These are phyloP conservation scores for Coemansia sp. DNA, from an alignment of 192 early-diverging fungal species.

Conservation along the genomic window DNA sequence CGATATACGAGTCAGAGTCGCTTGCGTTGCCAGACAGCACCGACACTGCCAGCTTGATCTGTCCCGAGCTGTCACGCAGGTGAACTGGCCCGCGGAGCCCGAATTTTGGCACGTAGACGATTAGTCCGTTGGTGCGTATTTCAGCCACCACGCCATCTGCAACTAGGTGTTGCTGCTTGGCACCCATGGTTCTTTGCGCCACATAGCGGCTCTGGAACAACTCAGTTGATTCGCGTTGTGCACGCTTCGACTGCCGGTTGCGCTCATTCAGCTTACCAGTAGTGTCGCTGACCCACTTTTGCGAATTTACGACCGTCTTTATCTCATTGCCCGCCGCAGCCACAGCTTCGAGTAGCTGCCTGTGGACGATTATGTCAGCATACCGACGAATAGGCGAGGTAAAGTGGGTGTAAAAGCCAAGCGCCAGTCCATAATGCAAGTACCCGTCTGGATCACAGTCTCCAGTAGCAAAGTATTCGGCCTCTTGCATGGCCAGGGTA, in stretches of 20 bases:
- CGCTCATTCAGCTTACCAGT: slow-evolving; percentile 63
- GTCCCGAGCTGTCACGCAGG: slow-evolving; percentile 58
- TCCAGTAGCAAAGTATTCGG: slow-evolving; percentile 68
- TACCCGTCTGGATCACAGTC: slow-evolving; percentile 43
- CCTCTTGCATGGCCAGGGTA: slow-evolving; percentile 72
- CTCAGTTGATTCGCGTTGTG: slow-evolving; percentile 74
- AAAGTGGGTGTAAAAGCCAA: slow-evolving; percentile 78
- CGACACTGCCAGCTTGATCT: slow-evolving; percentile 58
- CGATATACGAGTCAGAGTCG: slow-evolving; percentile 50
- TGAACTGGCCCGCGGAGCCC: slow-evolving; percentile 72
- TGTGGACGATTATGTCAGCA: slow-evolving; percentile 76
- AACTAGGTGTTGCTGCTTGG: slow-evolving; percentile 42
- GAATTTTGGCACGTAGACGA: slow-evolving; percentile 53
- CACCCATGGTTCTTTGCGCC: slow-evolving; percentile 46
- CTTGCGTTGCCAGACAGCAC: slow-evolving; percentile 50
- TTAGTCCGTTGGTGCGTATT: slow-evolving; percentile 64
- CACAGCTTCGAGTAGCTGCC: slow-evolving; percentile 61
- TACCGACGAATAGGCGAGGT: slow-evolving; percentile 80
- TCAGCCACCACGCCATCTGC: slow-evolving; percentile 68
- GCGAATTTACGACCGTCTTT: neutral
- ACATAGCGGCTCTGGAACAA: slow-evolving; percentile 76
- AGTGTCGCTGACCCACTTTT: slow-evolving; percentile 31
- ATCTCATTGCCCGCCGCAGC: neutral
- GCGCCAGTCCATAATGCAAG: slow-evolving; percentile 71
- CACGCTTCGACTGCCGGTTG: slow-evolving; percentile 70